These are phyloP conservation scores for Platanthera zijinensis DNA, from an alignment of 106 monocot species.

Conservation along the genomic window DNA sequence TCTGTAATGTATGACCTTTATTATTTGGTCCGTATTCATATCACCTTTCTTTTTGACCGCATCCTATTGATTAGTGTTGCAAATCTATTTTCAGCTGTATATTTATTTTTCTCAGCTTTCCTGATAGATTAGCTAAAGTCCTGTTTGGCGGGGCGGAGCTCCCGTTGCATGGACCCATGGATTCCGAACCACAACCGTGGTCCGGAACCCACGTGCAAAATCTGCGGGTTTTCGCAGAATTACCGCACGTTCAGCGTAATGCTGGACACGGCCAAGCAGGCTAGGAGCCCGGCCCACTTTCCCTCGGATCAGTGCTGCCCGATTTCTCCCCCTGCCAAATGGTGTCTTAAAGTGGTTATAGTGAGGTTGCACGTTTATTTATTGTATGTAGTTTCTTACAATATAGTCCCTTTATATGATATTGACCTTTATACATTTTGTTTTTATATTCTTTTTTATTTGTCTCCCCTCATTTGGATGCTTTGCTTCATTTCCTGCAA, in stretches of 20 bases:
- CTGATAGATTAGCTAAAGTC: background rate
- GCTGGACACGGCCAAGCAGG: no score
- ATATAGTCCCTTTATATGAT: background rate
- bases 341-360: background rate
- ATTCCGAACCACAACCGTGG: no score
- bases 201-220: no score
- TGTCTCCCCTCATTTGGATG: background rate
- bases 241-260: no score
- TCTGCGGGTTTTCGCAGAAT: no score
- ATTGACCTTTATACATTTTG: background rate
- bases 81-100: background rate
- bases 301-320: no score
- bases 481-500: background rate
- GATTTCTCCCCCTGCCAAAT: no score
- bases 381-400: background rate
- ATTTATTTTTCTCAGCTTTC: background rate
- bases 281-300: no score
- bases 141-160: no score
- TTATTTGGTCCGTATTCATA: background rate
- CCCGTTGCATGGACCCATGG: no score
- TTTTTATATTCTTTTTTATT: background rate
- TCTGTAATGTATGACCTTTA: no score
- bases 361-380: background rate
- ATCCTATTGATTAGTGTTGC: background rate
- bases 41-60: background rate